Base-by-base conservation (phyloP, 768 basidiomycete genomes). In the Rhodotorula sphaerocarpa region DNA sequence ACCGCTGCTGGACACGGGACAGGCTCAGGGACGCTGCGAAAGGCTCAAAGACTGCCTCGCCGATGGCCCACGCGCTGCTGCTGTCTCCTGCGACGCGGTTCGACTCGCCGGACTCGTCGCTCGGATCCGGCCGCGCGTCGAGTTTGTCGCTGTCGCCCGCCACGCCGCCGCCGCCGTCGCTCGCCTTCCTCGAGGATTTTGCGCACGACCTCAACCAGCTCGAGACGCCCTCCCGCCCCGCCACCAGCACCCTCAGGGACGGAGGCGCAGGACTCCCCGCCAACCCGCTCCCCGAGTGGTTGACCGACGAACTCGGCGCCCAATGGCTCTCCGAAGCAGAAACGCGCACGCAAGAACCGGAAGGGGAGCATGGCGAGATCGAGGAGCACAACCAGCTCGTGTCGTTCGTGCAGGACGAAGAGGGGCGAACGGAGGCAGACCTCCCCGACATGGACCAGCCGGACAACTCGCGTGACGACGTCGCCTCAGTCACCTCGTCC, bases 61-160 rank as follows among this genome's bases (percentile, higher is more conserved):
- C 7, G 15, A 55, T 39, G 31, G 54, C 50, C 43, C 57, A 59
- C 30, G 63, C 63, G 3, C 55, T 65, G 3, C 44, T 59, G 10
- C 39, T 56, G 15, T 65, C 57, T 1, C 58, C 63, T 5, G 54
- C 63, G 21, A 59, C 63, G 7, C 44, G 23, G 10, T 60, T 56
- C 58, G 36, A 39, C 16, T 47, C 51, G 27, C 57, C 55, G 15
- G 63, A 64, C 48, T 64, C 63, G 27, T 59, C 54, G 1, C 16
- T 25, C 23, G 42, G 28, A 6, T 57, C 42, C 51, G 41, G 50
- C 57, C 21, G 50, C 50, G 15, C 50, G n/a, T n/a, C 54, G 46
- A 41, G 44, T 25, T 56, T 48, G 31, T 48, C 50, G 5, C 10
- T 27, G 14, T 42, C 50, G 41, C 27, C 50, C 34, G 34, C 50